Conservation (phyloP, 2,329 filamentous ascomycete genomes). For the Colletotrichum chrysophilum region DNA sequence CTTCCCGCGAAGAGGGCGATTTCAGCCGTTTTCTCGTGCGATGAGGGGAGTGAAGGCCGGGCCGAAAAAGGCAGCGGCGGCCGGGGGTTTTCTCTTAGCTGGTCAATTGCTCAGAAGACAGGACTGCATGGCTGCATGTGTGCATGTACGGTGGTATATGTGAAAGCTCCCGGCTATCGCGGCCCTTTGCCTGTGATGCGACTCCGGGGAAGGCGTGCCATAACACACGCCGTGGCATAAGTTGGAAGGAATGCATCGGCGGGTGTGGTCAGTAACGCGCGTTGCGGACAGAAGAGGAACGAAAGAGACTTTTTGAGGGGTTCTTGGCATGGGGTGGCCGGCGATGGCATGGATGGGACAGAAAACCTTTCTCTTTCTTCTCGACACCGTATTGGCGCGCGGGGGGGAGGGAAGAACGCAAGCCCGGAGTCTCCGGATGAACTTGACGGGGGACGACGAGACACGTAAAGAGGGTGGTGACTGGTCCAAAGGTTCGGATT, state of each 20-base stretch:
- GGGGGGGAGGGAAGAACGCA: background rate
- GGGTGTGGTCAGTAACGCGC: background rate
- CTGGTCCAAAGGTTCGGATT: background rate
- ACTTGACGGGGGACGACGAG: background rate
- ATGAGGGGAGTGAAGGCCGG: background rate
- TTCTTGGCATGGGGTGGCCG: background rate
- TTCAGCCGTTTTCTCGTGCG: background rate
- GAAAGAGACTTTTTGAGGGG: background rate
- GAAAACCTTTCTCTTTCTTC: background rate
- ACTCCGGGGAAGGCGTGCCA: background rate
- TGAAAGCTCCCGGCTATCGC: background rate
- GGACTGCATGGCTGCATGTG: background rate
- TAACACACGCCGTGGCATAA: background rate
- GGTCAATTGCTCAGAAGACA: background rate
- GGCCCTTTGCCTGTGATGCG: background rate
- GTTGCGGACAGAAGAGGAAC: background rate
- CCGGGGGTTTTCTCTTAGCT: background rate
- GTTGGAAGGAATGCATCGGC: background rate
- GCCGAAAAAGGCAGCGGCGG: background rate
- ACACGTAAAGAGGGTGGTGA: background rate
- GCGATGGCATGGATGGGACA: background rate
- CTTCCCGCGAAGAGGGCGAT: background rate
- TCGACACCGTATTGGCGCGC: background rate
- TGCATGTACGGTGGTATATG: background rate
- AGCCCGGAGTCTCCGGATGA: background rate